Base-by-base conservation (phyloP, 805 yeast genomes). In the Suhomyces tanzawaensis region DNA sequence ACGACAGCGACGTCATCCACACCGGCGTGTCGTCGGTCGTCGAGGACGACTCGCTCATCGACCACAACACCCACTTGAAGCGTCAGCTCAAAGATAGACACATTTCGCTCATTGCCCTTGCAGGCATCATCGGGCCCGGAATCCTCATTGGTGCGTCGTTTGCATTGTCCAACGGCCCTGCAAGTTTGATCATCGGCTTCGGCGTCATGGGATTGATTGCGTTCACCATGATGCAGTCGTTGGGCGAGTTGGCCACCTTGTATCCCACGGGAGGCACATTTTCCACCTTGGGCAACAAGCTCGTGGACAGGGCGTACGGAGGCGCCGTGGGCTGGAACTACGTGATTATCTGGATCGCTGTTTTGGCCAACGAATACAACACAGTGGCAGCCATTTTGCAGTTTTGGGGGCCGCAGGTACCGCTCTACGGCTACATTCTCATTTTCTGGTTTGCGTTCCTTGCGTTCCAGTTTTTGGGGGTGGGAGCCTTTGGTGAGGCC, bases 121-220 rank as follows among this genome's bases (percentile, higher is more conserved):
- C 81, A 18, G 82, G 82, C 28, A 70, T 78, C 35, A 73, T 78
- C 39, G 83, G 83, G 0, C 82, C 82, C 1, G 83, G 82, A 44
- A 71, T 71, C 19, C 60, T 76, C 34, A 69, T 78, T 18, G 77
- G 79, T 27, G 66, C 79, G 37, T 79, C 79, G 4, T 51, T 62
- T n/a, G 77, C 79, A 23, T 57, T 77, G 12, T 49, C 60, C 6
- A 55, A 66, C 25, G 78, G 79, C 3, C 82, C 82, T 0, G 80
- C 71, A 23, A 75, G 79, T 44, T 55, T 77, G 49, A 52, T 75
- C 15, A 60, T 69, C 16, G 79, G 81, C 1, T 77, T 76, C 51
- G 69, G 72, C 2, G 55, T 77, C 28, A 74, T 76, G 32, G 81
- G 81, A 16, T 40, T 77, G 15, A 53, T 76, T 23, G 81, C 79